Conservation (phyloP, 176 grass and related monocot genomes). For the Alloteropsis semialata region DNA sequence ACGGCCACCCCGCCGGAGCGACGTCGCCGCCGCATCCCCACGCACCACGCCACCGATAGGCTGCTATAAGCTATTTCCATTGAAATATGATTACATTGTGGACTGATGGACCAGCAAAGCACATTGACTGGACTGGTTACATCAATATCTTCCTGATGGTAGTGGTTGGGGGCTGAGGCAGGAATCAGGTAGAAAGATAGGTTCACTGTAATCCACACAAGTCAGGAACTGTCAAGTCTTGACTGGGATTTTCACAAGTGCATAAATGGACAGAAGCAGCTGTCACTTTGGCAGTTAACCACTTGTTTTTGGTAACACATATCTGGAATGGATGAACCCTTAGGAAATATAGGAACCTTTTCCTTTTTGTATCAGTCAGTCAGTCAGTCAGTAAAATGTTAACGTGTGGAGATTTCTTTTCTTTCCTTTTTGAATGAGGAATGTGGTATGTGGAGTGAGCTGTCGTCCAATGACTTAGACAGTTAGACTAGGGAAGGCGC, state of each 20-base stretch:
- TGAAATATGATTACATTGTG: constrained; percentile 23
- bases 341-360: not conserved
- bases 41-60: too few species aligned
- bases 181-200: not conserved
- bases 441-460: not conserved
- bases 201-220: not conserved
- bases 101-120: not conserved
- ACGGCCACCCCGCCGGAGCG: too few species aligned
- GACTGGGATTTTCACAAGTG: constrained; percentile 3
- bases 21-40: too few species aligned
- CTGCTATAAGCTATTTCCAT: not conserved
- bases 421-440: not conserved
- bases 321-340: not conserved
- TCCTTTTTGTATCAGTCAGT: not conserved
- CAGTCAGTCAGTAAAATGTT: not conserved
- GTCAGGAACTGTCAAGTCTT: not conserved
- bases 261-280: not conserved
- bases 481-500: not conserved
- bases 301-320: not conserved
- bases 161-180: not conserved
- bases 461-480: not conserved
- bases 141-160: not conserved
- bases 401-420: too few species aligned
- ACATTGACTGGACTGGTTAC: not conserved
- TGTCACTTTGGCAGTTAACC: constrained; percentile 8